Evolutionary conservation across 164 flowering plant genomes (phyloP).

Genomic region (Taxillus chinensis): DNA sequence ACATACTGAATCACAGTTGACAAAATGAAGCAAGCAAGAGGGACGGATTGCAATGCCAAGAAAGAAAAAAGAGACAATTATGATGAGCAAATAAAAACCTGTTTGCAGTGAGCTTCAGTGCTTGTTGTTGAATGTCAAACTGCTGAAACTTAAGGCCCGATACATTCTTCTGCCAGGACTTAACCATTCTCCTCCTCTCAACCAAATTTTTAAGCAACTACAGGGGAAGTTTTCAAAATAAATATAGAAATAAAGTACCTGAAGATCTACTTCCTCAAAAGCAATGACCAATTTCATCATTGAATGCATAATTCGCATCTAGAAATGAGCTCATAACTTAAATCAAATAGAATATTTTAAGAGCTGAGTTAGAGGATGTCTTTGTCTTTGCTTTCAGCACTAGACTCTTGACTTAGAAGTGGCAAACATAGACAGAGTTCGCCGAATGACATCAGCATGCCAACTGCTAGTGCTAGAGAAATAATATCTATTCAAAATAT

Average conservation of each 20-base stretch:
- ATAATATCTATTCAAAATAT: too few species aligned
- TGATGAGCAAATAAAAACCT: slow-evolving; percentile 37
- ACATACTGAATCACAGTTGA: slow-evolving; percentile 56
- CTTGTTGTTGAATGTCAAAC: slow-evolving; percentile 94
- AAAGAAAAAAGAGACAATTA: not conserved
- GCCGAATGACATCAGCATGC: too few species aligned
- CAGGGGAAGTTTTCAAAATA: slow-evolving; percentile 6
- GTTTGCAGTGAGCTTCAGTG: slow-evolving; percentile 96
- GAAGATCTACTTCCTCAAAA: not conserved
- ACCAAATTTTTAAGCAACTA: slow-evolving; percentile 80
- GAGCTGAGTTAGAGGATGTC: too few species aligned
- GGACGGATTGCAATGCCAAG: not conserved
- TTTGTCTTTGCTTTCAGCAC: too few species aligned
- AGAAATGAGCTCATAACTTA: too few species aligned
- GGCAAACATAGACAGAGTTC: too few species aligned
- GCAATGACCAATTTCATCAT: not conserved
- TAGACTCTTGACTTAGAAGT: too few species aligned
- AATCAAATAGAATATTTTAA: too few species aligned
- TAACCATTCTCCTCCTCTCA: slow-evolving; percentile 71
- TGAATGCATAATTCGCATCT: too few species aligned
- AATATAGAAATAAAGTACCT: not conserved
- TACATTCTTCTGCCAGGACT: slow-evolving; percentile 60
- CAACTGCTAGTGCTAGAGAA: too few species aligned
- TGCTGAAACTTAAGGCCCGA: slow-evolving; percentile 72
- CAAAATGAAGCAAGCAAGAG: too few species aligned